These are phyloP conservation scores for Inonotus hispidus DNA, from an alignment of 1,284 basidiomycete genomes.

Conservation along the genomic window DNA sequence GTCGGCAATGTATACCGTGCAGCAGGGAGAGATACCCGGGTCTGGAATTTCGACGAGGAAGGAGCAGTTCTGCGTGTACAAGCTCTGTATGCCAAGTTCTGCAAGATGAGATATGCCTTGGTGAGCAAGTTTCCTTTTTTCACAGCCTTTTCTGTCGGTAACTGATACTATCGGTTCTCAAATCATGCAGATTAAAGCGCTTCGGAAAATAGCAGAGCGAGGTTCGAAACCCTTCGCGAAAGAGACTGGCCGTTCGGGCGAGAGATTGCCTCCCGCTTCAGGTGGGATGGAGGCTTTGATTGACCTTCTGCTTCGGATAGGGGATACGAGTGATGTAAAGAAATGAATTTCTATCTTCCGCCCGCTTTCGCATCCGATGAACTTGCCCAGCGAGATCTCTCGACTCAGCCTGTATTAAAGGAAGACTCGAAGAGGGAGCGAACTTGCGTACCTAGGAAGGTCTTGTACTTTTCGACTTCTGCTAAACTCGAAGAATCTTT, in stretches of 20 bases:
- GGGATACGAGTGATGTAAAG: conserved; percentile 10
- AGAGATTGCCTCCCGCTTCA: conserved; percentile 21
- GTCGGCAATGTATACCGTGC: conserved; percentile 53
- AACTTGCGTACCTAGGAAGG: background rate
- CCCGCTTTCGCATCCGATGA: background rate
- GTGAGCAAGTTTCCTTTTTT: conserved; percentile 36
- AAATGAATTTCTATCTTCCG: background rate
- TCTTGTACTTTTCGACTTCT: too few relatives aligned
- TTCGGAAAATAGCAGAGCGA: conserved; percentile 30
- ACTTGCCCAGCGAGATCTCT: background rate
- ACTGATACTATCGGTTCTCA: background rate
- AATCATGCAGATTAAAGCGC: conserved; percentile 27
- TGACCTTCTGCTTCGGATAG: conserved; percentile 22
- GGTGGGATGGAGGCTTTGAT: conserved; percentile 29
- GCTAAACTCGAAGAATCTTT: too few relatives aligned
- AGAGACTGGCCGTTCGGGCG: conserved; percentile 23
- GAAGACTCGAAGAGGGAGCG: background rate
- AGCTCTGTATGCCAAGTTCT: conserved; percentile 50
- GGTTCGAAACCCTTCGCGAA: conserved; percentile 25
- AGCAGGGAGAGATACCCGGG: conserved; percentile 30
- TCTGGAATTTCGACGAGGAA: conserved; percentile 41
- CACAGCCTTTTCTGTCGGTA: background rate
- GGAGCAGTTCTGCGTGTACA: conserved; percentile 51
- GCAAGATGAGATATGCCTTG: conserved; percentile 48
- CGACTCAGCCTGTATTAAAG: background rate